These are phyloP conservation scores for Paecilomyces sp. DNA, from an alignment of 2,329 filamentous ascomycete species.

Conservation along the genomic window DNA sequence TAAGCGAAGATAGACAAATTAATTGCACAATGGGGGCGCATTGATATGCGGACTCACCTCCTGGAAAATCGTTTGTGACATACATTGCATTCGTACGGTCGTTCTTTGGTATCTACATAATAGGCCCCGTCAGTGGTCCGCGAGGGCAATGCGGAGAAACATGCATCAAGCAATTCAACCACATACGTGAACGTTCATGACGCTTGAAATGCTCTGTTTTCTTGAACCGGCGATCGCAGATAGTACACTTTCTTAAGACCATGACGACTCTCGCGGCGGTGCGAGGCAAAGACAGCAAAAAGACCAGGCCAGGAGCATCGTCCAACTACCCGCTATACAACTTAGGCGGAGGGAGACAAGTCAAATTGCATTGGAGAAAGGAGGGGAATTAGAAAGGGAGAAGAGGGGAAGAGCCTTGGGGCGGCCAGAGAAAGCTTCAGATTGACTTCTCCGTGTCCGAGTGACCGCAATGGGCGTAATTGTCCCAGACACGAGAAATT, in stretches of 20 bases:
- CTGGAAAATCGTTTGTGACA: slow-evolving; percentile 50
- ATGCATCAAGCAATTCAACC: slow-evolving; percentile 2
- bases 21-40: too few relatives aligned
- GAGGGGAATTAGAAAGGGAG: not conserved
- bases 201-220: slow-evolving; percentile 51
- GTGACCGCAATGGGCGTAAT: not conserved
- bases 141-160: not conserved
- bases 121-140: not conserved
- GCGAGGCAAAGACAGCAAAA: slow-evolving; percentile 2
- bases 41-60: slow-evolving; percentile 31
- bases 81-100: slow-evolving; percentile 47
- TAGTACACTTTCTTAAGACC: slow-evolving; percentile 37
- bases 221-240: slow-evolving; percentile 49
- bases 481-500: not conserved
- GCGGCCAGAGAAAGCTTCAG: not conserved
- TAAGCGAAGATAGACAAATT: too few relatives aligned
- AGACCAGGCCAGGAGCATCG: slow-evolving; percentile 2
- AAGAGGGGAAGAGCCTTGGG: not conserved
- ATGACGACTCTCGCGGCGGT: slow-evolving; percentile 18
- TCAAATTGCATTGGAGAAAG: not conserved
- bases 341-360: not conserved
- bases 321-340: slow-evolving; percentile 1
- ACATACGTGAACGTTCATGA: slow-evolving; percentile 47
- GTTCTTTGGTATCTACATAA: slow-evolving; percentile 45
- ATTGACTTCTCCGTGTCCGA: not conserved